Conservation (phyloP, 2,329 filamentous ascomycete species). For the Penicillium sp. region DNA sequence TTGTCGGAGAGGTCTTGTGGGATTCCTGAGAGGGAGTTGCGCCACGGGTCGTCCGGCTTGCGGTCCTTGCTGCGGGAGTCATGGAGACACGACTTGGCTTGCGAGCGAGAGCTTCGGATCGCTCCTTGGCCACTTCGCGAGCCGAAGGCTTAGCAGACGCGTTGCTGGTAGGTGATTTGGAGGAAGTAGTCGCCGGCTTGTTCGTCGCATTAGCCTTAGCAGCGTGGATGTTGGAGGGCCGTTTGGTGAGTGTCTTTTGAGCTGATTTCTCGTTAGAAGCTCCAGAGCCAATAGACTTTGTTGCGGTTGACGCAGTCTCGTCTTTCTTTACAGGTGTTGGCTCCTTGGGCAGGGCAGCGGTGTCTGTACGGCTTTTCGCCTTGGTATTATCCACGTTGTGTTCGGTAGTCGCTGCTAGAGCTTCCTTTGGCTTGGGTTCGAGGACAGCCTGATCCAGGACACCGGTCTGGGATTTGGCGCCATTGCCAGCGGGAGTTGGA, state of each 20-base stretch:
- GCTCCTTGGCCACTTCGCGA: constrained; percentile 31
- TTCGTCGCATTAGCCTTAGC: constrained; percentile 23
- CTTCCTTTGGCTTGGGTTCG: constrained; percentile 4
- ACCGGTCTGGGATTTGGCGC: constrained; percentile 16
- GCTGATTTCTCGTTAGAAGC: constrained; percentile 18
- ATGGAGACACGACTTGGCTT: constrained; percentile 35
- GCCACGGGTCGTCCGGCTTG: constrained; percentile 26
- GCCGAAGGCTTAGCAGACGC: constrained; percentile 26
- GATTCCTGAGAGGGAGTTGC: constrained; percentile 31
- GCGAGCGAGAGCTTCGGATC: constrained; percentile 25
- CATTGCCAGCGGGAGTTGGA: constrained; percentile 26
- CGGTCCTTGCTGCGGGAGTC: constrained; percentile 29
- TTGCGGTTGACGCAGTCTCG: constrained; percentile 7
- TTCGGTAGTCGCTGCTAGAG: constrained; percentile 2
- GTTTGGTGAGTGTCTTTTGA: constrained; percentile 29
- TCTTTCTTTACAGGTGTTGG: constrained; percentile 19
- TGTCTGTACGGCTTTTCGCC: constrained; percentile 6
- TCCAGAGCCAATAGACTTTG: constrained; percentile 4
- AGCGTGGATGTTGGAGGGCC: constrained; percentile 32
- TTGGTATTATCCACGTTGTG: constrained; percentile 10
- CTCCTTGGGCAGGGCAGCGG: constrained; percentile 10
- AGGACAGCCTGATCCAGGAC: constrained; percentile 17
- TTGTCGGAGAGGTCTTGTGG: constrained; percentile 24
- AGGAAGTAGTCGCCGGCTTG: constrained; percentile 16
- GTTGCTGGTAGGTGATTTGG: constrained; percentile 22